These are phyloP conservation scores for Capsaspora owczarzaki DNA, from an alignment of 78 protist species.

Conservation along the genomic window DNA sequence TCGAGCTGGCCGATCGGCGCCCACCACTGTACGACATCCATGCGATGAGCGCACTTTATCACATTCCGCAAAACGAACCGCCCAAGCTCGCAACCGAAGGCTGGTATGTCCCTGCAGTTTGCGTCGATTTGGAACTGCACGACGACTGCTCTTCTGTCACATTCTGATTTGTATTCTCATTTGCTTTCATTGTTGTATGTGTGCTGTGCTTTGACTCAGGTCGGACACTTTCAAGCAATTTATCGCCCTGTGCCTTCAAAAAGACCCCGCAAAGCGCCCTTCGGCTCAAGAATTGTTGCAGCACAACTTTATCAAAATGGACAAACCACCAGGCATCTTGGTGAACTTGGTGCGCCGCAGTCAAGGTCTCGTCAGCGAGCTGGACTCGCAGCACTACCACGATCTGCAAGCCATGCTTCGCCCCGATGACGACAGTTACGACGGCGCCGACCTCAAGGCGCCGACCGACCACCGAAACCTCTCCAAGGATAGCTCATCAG, in stretches of 20 bases:
- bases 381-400: too few species aligned
- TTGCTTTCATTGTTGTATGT: too few species aligned
- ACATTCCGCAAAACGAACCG: conserved; percentile 17
- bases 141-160: background rate
- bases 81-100: background rate
- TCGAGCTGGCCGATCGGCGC: conserved; percentile 26
- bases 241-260: conserved; percentile 22
- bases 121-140: background rate
- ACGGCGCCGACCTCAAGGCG: too few species aligned
- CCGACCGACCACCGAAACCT: too few species aligned
- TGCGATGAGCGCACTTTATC: conserved; percentile 14
- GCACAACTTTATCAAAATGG: conserved; percentile 25
- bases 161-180: too few species aligned
- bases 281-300: background rate
- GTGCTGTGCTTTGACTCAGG: too few species aligned
- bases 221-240: conserved; percentile 1
- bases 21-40: conserved; percentile 20
- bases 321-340: background rate
- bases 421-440: background rate
- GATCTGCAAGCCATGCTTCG: too few species aligned
- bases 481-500: too few species aligned
- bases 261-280: conserved; percentile 30
- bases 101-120: too few species aligned
- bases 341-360: too few species aligned
- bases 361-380: too few species aligned